Conservation (phyloP, 2,329 filamentous ascomycete species). For the Penicillium corylophilum region DNA sequence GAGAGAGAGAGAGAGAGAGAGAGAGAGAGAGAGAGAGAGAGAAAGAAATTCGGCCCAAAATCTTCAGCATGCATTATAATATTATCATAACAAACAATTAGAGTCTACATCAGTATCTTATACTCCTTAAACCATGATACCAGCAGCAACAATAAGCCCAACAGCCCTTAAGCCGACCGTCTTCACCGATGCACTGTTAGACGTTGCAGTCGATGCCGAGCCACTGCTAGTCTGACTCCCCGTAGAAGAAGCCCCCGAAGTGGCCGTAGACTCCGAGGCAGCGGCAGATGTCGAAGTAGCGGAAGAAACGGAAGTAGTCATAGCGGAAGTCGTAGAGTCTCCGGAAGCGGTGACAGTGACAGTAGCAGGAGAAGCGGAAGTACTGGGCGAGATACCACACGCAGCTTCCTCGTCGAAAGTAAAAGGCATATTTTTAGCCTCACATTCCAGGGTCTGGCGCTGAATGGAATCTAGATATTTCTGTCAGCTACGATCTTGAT, state of each 20-base stretch:
- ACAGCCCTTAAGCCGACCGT: not conserved
- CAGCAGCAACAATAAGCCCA: not conserved
- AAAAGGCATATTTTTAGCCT: not conserved
- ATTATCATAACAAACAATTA: not conserved
- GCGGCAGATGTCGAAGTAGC: not conserved
- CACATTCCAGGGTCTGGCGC: not conserved
- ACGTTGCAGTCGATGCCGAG: not conserved
- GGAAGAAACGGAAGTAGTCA: too few species aligned
- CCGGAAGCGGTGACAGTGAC: not conserved
- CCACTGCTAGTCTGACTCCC: not conserved
- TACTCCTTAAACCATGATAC: not conserved
- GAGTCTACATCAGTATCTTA: too few species aligned
- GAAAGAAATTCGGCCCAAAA: too few species aligned
- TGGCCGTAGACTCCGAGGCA: not conserved
- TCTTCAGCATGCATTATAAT: not conserved
- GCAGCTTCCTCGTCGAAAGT: not conserved
- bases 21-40: too few species aligned
- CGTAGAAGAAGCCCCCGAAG: not conserved
- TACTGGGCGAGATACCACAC: not conserved
- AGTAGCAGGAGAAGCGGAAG: not conserved
- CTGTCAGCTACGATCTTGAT: not conserved
- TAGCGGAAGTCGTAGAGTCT: not conserved
- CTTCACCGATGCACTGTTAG: not conserved
- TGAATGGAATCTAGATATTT: not conserved
- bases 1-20: too few species aligned